These are phyloP conservation scores for Ramaria sp. DNA, from an alignment of 768 basidiomycete genomes.

Conservation along the genomic window DNA sequence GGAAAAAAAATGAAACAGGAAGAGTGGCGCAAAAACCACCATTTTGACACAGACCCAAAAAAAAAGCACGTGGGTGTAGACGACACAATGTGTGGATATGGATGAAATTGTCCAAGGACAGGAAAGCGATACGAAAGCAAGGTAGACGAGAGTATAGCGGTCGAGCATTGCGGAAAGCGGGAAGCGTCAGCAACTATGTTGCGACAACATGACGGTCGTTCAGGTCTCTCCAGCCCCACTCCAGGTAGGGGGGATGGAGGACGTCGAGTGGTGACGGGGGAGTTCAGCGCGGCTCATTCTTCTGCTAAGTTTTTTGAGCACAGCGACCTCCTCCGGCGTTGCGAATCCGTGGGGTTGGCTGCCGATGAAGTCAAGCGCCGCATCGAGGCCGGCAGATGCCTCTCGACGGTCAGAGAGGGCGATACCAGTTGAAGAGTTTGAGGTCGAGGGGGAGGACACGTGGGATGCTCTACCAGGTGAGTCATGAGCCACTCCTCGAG, in stretches of 20 bases:
- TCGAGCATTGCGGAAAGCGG: background rate
- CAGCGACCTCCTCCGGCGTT: conserved; percentile 2
- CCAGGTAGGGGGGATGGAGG: background rate
- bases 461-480: background rate
- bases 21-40: background rate
- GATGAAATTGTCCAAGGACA: background rate
- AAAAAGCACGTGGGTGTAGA: background rate
- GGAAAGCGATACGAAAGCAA: conserved; percentile 3
- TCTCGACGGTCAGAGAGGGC: background rate
- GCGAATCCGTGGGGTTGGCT: conserved; percentile 3
- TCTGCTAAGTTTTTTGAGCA: conserved; percentile 2
- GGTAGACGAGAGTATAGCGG: background rate
- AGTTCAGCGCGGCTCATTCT: conserved; percentile 1
- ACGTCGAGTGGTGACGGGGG: background rate
- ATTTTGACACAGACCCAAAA: background rate
- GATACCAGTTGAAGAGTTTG: background rate
- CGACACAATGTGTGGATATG: background rate
- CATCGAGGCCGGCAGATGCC: conserved; percentile 3
- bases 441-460: background rate
- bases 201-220: background rate
- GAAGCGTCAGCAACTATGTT: background rate
- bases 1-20: background rate
- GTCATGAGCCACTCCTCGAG: background rate
- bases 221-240: background rate
- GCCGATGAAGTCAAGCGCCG: background rate